These are phyloP conservation scores for Cyclostephanos invisitatus DNA, from an alignment of 108 stramenopile genomes.

Conservation along the genomic window DNA sequence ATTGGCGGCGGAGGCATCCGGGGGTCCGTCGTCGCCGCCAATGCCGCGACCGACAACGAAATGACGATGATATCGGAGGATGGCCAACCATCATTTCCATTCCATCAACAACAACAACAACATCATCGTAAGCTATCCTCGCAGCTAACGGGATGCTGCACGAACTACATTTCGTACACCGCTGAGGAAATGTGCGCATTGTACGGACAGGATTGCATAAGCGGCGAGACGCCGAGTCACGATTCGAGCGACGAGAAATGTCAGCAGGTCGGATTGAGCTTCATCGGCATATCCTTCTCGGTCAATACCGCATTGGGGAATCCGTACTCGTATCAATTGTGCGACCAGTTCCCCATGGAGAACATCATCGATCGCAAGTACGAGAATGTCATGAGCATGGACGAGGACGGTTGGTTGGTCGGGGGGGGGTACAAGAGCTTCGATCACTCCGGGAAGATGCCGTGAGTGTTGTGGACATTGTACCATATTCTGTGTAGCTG, in stretches of 20 bases:
- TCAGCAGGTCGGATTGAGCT: conserved; percentile 74
- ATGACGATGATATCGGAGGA: too few species aligned
- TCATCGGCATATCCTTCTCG: conserved; percentile 82
- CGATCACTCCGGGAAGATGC: conserved; percentile 93
- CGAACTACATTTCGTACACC: conserved; percentile 55
- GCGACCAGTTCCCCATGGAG: conserved; percentile 91
- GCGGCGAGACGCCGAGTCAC: conserved; percentile 65
- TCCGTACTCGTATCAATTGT: conserved; percentile 85
- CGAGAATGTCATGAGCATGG: conserved; percentile 89
- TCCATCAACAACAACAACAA: too few species aligned
- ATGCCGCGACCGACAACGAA: too few species aligned
- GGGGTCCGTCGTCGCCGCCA: too few species aligned
- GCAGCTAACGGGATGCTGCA: conserved; percentile 79
- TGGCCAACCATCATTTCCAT: too few species aligned
- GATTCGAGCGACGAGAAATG: conserved; percentile 80
- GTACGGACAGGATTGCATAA: conserved; percentile 70
- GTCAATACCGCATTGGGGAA: conserved; percentile 82
- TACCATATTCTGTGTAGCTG: too few species aligned
- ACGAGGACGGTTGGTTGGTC: conserved; percentile 91
- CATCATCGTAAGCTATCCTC: conserved; percentile 28
- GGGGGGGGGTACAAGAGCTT: conserved; percentile 91
- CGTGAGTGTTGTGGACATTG: conserved; percentile 80
- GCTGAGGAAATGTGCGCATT: conserved; percentile 62
- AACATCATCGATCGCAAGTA: conserved; percentile 90
- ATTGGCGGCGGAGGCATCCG: too few species aligned